These are phyloP conservation scores for Musa schizocarpa DNA, from an alignment of 176 grass and related monocot species.

Conservation along the genomic window DNA sequence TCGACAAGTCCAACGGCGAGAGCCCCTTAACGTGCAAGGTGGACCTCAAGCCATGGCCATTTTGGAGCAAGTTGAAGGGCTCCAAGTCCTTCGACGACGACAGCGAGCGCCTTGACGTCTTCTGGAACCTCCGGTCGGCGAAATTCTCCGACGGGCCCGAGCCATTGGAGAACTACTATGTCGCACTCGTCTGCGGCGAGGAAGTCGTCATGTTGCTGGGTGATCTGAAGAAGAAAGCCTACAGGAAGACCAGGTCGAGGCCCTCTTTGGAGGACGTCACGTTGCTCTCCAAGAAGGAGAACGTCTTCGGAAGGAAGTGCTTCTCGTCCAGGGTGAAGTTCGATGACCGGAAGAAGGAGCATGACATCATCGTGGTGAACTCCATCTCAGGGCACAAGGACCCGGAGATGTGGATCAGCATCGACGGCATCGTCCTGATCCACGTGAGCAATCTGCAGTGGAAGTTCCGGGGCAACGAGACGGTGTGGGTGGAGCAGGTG, in stretches of 20 bases:
- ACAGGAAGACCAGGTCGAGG: constrained; percentile 62
- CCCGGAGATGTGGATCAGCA: constrained; percentile 63
- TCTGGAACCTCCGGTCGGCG: constrained; percentile 80
- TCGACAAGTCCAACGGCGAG: constrained; percentile 26
- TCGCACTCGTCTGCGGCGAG: constrained; percentile 51
- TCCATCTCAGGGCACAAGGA: constrained; percentile 39
- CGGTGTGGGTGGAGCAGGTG: constrained; percentile 48
- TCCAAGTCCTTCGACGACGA: constrained; percentile 45
- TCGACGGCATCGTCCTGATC: constrained; percentile 57
- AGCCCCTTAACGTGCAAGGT: constrained; percentile 43
- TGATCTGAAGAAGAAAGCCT: constrained; percentile 73
- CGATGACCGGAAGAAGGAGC: constrained; percentile 32
- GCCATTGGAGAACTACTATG: constrained; percentile 52
- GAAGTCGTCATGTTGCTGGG: constrained; percentile 61
- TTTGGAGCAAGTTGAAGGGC: constrained; percentile 74
- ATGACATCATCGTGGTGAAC: constrained; percentile 71
- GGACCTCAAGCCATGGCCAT: constrained; percentile 84
- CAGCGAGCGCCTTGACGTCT: constrained; percentile 42
- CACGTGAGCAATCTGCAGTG: constrained; percentile 68
- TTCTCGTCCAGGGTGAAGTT: constrained; percentile 47
- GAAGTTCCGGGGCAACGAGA: constrained; percentile 80
- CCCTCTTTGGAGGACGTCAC: constrained; percentile 57
- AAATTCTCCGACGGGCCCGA: constrained; percentile 63
- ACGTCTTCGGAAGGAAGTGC: constrained; percentile 42
- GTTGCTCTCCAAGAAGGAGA: constrained; percentile 53